phyloP scores from a whole-genome alignment of 2,329 filamentous ascomycete species.

The Amauroascus verrucosus region DNA sequence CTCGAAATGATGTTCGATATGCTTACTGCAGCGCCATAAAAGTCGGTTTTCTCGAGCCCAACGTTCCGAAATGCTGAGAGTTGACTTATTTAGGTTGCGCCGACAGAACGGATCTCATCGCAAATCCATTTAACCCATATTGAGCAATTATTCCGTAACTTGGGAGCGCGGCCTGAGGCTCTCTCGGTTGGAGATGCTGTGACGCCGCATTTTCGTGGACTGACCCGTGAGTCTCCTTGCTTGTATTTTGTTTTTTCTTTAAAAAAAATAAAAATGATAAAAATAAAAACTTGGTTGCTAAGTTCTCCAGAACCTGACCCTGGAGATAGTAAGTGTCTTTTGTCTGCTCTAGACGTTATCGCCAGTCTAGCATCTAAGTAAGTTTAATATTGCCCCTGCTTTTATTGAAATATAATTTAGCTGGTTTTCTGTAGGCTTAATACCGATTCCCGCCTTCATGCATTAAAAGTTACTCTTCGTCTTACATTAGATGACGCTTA shows the following conservation, averaged over 20 bases:
- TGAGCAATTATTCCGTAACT: slow-evolving; percentile 45
- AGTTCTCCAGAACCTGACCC: slow-evolving; percentile 10
- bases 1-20: slow-evolving; percentile 45
- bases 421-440: slow-evolving; percentile 24
- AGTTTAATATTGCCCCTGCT: not conserved
- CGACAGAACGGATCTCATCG: slow-evolving; percentile 23
- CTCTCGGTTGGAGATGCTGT: slow-evolving; percentile 28
- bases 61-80: not conserved
- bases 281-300: not conserved
- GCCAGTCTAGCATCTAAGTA: slow-evolving; percentile 26
- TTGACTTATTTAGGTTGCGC: slow-evolving; percentile 22
- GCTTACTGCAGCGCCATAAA: slow-evolving; percentile 51
- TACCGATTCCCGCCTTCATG: slow-evolving; percentile 24
- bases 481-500: slow-evolving; percentile 29
- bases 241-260: not conserved
- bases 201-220: slow-evolving; percentile 21
- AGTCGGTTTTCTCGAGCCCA: slow-evolving; percentile 27
- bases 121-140: slow-evolving; percentile 34
- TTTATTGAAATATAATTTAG: not conserved
- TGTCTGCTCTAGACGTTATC: slow-evolving; percentile 30
- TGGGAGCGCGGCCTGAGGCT: slow-evolving; percentile 47
- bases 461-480: slow-evolving; percentile 28
- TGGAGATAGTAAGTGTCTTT: slow-evolving; percentile 19
- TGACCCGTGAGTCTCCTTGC: slow-evolving; percentile 16
- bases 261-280: no score